These are phyloP conservation scores for Wickerhamiella australiensis DNA, from an alignment of 805 yeast species.

Conservation along the genomic window DNA sequence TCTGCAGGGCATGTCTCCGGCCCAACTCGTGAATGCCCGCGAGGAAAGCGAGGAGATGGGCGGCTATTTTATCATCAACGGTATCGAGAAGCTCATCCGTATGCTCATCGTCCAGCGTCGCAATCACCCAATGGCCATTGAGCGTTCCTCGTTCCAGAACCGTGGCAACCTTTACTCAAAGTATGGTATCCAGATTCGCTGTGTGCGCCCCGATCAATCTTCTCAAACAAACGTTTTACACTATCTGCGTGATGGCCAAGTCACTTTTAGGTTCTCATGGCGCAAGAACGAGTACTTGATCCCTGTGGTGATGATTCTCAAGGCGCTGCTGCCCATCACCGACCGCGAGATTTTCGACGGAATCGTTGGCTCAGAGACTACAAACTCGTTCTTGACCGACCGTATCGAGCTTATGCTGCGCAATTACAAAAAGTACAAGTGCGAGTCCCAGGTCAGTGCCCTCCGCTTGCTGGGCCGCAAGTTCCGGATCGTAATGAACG, in stretches of 20 bases:
- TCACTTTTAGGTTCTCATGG: slow-evolving; percentile 95
- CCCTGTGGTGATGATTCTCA: slow-evolving; percentile 84
- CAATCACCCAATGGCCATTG: slow-evolving; percentile 95
- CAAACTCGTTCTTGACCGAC: slow-evolving; percentile 90
- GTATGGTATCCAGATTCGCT: slow-evolving; percentile 87
- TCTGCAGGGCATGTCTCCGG: slow-evolving; percentile 69
- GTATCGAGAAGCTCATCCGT: slow-evolving; percentile 91
- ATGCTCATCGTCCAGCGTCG: slow-evolving; percentile 97
- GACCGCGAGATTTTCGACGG: slow-evolving; percentile 96
- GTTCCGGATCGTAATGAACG: slow-evolving; percentile 85
- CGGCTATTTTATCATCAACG: slow-evolving; percentile 91
- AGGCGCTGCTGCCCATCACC: slow-evolving; percentile 79
- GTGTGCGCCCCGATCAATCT: slow-evolving; percentile 92
- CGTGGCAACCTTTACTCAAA: slow-evolving; percentile 85
- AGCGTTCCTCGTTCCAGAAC: slow-evolving; percentile 86
- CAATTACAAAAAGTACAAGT: slow-evolving; percentile 68
- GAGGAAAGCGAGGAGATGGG: slow-evolving; percentile 96
- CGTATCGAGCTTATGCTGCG: slow-evolving; percentile 89
- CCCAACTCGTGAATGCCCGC: slow-evolving; percentile 58
- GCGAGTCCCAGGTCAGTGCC: slow-evolving; percentile 76
- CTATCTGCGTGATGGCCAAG: slow-evolving; percentile 89
- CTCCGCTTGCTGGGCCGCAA: slow-evolving; percentile 90
- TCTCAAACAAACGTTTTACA: slow-evolving; percentile 97
- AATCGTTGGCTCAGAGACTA: slow-evolving; percentile 75
- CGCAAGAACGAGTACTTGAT: slow-evolving; percentile 88